These are phyloP conservation scores for Jackrogersella multiformis DNA, from an alignment of 495 filamentous ascomycete species.

Conservation along the genomic window DNA sequence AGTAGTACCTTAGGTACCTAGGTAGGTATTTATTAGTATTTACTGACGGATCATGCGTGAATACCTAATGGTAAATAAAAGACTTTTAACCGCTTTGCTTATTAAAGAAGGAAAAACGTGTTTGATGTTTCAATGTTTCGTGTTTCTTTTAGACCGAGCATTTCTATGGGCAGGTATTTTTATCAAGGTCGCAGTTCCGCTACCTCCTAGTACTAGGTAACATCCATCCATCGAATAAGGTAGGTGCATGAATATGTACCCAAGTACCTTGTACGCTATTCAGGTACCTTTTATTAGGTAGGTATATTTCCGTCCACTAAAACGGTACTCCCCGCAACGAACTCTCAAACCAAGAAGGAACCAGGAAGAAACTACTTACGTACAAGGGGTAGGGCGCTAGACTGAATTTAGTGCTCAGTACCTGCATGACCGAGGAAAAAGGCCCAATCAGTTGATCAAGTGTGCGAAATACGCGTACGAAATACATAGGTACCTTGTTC, in stretches of 20 bases:
- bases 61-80: not conserved
- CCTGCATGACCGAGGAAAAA: conserved; percentile 32
- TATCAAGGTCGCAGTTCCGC: conserved; percentile 9
- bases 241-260: not conserved
- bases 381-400: conserved; percentile 34
- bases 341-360: conserved; percentile 32
- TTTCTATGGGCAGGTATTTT: conserved; percentile 15
- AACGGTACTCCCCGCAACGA: conserved; percentile 15
- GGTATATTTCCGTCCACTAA: not conserved
- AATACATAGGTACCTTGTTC: not conserved
- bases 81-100: conserved; percentile 20
- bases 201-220: too few relatives aligned
- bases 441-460: conserved; percentile 29
- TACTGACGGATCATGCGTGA: not conserved
- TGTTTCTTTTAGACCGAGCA: conserved; percentile 24
- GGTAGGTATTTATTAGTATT: too few relatives aligned
- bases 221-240: conserved; percentile 8
- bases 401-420: conserved; percentile 29
- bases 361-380: conserved; percentile 18
- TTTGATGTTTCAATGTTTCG: conserved; percentile 16
- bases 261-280: too few relatives aligned
- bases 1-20: too few relatives aligned
- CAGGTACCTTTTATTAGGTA: too few relatives aligned
- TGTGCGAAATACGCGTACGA: conserved; percentile 4
- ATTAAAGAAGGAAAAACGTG: not conserved